Evolutionary conservation across 495 filamentous ascomycete genomes (phyloP), one percentile per base, ranked within the genome.

Genomic region (Chlorociboria aeruginascens): DNA sequence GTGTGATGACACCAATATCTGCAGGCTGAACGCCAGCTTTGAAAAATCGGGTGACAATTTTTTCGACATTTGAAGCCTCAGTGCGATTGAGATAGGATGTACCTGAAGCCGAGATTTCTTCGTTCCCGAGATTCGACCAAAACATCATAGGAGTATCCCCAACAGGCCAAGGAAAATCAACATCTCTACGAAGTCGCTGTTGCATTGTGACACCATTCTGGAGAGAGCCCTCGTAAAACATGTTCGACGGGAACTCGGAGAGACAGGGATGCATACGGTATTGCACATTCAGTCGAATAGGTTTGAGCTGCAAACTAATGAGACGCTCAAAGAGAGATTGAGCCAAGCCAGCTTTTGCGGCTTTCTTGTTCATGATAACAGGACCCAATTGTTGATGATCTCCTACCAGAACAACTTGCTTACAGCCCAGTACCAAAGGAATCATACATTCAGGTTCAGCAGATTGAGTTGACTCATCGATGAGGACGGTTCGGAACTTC

Each of bases 311-410:
- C 37, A 97, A 73, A 56, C 89, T 89, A 57, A 99, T 92, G 33
- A 99, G 73, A 58, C 92, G 86, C 66, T 99, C 92, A 55, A 99
- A 99, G 38, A 99, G 76, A 8, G 89, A 95, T 65, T 97, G 93
- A 64, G 97, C 96, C 20, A 99, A 69, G 52, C 92, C 92, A 45
- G 92, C 92, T 66, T 96, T 96, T 53, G 92, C 92, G 3, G 92
- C 92, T 66, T 96, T 97, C 77, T 99, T 99, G 74, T 97, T 97
- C 93, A 99, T 99, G 63, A 99, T 96, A 57, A 99, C 92, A 8
- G 92, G 92, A 0, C 92, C 92, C 49, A 99, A 81, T 65, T 99
- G 92, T 63, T 96, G 93, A 65, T 99, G 93, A 67, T 99, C 92
- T 49, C 92, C 92, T 41, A 99, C 92, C 14, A 99, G 78, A 3